Evolutionary conservation across 139 green algal species (phyloP).

Genomic region (Dunaliella primolecta): DNA sequence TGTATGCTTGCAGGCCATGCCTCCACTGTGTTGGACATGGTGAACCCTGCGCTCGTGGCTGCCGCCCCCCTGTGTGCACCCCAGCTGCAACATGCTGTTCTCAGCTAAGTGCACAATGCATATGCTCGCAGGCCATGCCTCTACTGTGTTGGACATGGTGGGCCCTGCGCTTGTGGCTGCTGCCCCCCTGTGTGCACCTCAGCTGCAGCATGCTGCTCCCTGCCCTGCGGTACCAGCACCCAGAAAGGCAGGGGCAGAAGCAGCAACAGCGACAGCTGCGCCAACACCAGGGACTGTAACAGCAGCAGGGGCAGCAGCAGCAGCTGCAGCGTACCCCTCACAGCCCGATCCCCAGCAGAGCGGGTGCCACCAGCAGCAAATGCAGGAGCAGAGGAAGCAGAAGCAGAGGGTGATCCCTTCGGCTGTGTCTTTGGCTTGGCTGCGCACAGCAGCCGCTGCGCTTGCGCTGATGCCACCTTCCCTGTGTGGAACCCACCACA

Average conservation of each 20-base stretch:
- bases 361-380: neutral
- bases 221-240: neutral
- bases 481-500: neutral
- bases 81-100: too few species aligned
- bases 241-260: neutral
- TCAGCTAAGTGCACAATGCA: too few species aligned
- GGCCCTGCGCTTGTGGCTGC: neutral
- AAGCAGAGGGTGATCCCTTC: neutral
- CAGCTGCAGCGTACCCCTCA: neutral
- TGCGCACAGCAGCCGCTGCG: neutral
- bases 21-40: constrained; percentile 1
- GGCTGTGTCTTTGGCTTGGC: neutral
- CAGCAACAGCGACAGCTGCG: neutral
- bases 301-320: neutral
- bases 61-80: neutral
- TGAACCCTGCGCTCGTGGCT: neutral
- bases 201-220: too few species aligned
- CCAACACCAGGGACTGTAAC: neutral
- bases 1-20: neutral
- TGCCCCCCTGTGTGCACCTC: neutral
- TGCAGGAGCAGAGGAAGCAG: neutral
- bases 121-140: neutral
- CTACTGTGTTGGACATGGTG: constrained; percentile 4
- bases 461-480: neutral
- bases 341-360: too few species aligned